Percentiles rank a stretch among this genome's conserved stretches.
These are phyloP conservation scores for Elaeis guineensis DNA, from an alignment of 176 grass and related monocot species.

Conservation along the genomic window DNA sequence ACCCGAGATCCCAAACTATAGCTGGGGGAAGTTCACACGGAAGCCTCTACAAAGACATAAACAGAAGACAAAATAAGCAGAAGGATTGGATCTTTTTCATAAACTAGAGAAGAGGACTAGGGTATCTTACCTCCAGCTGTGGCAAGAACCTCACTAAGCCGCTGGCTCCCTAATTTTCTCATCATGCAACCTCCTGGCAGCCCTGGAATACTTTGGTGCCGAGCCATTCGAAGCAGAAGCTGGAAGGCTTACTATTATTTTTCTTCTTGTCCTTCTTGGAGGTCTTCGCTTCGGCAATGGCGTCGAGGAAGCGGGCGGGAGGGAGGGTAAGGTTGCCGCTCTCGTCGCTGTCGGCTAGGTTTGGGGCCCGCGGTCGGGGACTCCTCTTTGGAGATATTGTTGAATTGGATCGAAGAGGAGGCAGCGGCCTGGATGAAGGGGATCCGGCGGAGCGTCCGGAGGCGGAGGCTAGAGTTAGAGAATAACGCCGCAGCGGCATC, in stretches of 20 bases:
- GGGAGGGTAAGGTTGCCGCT: constrained; percentile 39
- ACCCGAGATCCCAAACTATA: no score
- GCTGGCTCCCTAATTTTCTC: constrained; percentile 58
- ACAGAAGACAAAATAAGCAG: constrained; percentile 1
- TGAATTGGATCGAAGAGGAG: constrained; percentile 34
- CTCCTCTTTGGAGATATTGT: constrained; percentile 29
- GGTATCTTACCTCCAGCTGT: constrained; percentile 51
- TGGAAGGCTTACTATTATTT: constrained; percentile 29
- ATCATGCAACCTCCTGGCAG: constrained; percentile 80
- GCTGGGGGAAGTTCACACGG: no score
- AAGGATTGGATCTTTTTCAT: not conserved
- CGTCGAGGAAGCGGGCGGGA: constrained; percentile 46
- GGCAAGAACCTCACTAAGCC: constrained; percentile 69
- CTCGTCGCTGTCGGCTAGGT: constrained; percentile 24
- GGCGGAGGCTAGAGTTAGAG: constrained; percentile 20
- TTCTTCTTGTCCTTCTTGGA: constrained; percentile 21
- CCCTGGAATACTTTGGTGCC: constrained; percentile 80
- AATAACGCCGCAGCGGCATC: constrained; percentile 26
- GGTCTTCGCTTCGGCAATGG: constrained; percentile 40
- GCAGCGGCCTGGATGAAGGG: constrained; percentile 26
- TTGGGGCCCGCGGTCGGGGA: constrained; percentile 9
- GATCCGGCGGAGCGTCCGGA: not conserved
- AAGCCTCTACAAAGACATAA: constrained; percentile 23
- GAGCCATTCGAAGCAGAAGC: not conserved
- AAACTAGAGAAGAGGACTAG: no score